A percentile compares a stretch with the other conserved stretches of the same genome.
These are phyloP conservation scores for Artemisia tridentata DNA, from an alignment of 129 eudicot genomes.

Conservation along the genomic window DNA sequence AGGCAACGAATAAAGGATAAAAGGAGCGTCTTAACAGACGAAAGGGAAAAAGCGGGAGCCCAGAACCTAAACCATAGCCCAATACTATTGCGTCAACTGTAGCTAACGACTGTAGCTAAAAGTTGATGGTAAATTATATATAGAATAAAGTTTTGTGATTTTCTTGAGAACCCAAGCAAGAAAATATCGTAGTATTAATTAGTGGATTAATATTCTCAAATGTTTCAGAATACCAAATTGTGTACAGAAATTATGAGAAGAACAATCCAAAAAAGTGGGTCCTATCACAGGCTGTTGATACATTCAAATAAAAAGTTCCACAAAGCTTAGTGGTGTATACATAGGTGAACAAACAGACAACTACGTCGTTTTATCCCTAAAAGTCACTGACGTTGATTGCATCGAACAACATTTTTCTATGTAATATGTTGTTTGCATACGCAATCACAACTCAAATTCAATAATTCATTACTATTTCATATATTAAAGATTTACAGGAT, in stretches of 20 bases:
- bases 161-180: no score
- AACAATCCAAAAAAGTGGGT: slow-evolving; percentile 12
- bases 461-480: neutral
- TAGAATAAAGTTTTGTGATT: no score
- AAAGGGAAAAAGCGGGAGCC: no score
- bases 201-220: neutral
- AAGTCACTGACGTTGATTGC: slow-evolving; percentile 33
- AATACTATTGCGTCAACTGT: no score
- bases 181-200: no score
- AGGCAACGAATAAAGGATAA: no score
- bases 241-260: slow-evolving; percentile 5
- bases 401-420: slow-evolving; percentile 17
- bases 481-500: neutral
- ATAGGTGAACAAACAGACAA: slow-evolving; percentile 37
- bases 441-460: slow-evolving; percentile 14
- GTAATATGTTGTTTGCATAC: neutral
- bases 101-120: no score
- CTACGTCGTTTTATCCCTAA: slow-evolving; percentile 30
- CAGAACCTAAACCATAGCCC: no score
- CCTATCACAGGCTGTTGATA: slow-evolving; percentile 19
- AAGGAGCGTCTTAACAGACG: no score
- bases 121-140: no score
- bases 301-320: slow-evolving; percentile 17
- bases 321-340: slow-evolving; percentile 28
- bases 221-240: neutral